Conservation (phyloP, 2,329 filamentous ascomycete species). For the Boeremia lycopersici region DNA sequence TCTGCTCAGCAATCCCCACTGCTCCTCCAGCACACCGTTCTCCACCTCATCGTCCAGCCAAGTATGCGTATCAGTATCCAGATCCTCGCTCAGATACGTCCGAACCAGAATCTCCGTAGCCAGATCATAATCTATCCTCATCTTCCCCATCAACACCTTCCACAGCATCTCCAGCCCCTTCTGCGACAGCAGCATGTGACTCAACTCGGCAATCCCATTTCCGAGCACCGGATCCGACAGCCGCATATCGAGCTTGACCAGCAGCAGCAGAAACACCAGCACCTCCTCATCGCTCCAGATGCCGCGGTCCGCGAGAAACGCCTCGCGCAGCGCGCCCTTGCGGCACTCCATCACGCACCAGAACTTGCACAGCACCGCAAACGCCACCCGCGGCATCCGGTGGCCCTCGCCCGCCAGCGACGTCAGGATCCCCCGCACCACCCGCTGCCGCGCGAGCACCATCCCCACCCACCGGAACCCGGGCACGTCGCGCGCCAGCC, state of each 20-base stretch:
- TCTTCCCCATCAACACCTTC: slow-evolving; percentile 57
- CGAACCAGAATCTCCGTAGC: slow-evolving; percentile 21
- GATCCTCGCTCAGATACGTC: slow-evolving; percentile 28
- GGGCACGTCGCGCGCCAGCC: slow-evolving; percentile 57
- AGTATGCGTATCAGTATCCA: slow-evolving; percentile 24
- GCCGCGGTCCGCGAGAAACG: slow-evolving; percentile 57
- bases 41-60: slow-evolving; percentile 34
- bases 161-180: slow-evolving; percentile 50
- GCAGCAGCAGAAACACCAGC: slow-evolving; percentile 66
- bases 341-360: slow-evolving; percentile 76
- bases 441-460: slow-evolving; percentile 54
- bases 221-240: slow-evolving; percentile 68
- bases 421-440: slow-evolving; percentile 62
- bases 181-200: slow-evolving; percentile 60
- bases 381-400: slow-evolving; percentile 55
- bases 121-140: slow-evolving; percentile 49
- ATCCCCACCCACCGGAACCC: slow-evolving; percentile 72
- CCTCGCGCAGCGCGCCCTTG: slow-evolving; percentile 61
- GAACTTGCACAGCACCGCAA: slow-evolving; percentile 61
- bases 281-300: slow-evolving; percentile 68
- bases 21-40: slow-evolving; percentile 30
- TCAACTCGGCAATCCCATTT: slow-evolving; percentile 49
- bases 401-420: slow-evolving; percentile 66
- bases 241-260: slow-evolving; percentile 74
- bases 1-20: slow-evolving; percentile 47